These are phyloP conservation scores for Neurospora tetrasperma DNA, from an alignment of 495 filamentous ascomycete species.

Conservation along the genomic window DNA sequence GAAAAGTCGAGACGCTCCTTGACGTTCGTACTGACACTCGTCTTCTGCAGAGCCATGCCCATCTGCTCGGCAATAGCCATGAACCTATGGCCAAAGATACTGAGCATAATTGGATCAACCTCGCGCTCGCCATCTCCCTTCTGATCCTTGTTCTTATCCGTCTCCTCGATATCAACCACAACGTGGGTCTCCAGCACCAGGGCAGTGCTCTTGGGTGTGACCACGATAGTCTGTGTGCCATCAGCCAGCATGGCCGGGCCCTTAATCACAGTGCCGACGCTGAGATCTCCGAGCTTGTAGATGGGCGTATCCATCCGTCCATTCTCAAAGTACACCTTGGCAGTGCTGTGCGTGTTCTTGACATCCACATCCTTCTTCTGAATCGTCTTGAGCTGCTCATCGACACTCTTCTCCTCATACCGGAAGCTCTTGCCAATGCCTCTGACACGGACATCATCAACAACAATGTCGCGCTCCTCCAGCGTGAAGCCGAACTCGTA, in stretches of 20 bases:
- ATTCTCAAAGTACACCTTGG: slow-evolving; percentile 61
- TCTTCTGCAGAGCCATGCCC: slow-evolving; percentile 93
- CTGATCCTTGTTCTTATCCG: slow-evolving; percentile 42
- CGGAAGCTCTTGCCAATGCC: slow-evolving; percentile 83
- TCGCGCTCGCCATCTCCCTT: slow-evolving; percentile 38
- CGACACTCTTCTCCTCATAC: slow-evolving; percentile 66
- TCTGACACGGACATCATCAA: slow-evolving; percentile 84
- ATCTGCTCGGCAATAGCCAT: slow-evolving; percentile 99
- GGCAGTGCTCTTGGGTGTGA: slow-evolving; percentile 68
- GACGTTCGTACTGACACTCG: slow-evolving; percentile 93
- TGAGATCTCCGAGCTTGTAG: slow-evolving; percentile 71
- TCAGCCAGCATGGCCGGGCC: slow-evolving; percentile 92
- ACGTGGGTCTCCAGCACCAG: slow-evolving; percentile 66
- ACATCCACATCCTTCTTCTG: slow-evolving; percentile 36
- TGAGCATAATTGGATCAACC: slow-evolving; percentile 83
- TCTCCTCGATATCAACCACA: slow-evolving; percentile 57
- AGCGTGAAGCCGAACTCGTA: slow-evolving; percentile 94
- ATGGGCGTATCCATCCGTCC: slow-evolving; percentile 72
- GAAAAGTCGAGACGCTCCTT: slow-evolving; percentile 97
- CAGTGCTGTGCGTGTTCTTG: slow-evolving; percentile 44
- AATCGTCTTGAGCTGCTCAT: slow-evolving; percentile 63
- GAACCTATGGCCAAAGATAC: slow-evolving; percentile 92
- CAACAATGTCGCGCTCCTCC: slow-evolving; percentile 78
- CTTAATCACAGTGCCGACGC: slow-evolving; percentile 62
- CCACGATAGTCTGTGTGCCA: slow-evolving; percentile 89